These are phyloP conservation scores for Zymoseptoria crescenta DNA, from an alignment of 2,329 filamentous ascomycete species.

Conservation along the genomic window DNA sequence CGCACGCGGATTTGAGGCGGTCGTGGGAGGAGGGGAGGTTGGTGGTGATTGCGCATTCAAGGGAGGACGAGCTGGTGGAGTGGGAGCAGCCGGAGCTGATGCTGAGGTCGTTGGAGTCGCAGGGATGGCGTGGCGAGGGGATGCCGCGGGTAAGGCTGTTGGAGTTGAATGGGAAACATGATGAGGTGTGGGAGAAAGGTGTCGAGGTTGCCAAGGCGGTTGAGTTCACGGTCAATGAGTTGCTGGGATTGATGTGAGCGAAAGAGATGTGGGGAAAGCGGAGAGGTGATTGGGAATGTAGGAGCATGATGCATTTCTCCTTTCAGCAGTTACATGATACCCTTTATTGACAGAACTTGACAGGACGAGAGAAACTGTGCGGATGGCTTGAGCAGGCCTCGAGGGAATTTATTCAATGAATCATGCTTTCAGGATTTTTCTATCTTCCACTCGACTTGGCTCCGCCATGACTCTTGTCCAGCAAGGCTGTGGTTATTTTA, in stretches of 20 bases:
- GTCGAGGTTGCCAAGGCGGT: constrained; percentile 44
- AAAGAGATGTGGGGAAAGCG: neutral
- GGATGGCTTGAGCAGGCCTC: neutral
- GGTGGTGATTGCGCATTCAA: constrained; percentile 40
- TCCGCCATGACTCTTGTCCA: neutral
- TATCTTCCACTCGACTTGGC: no score
- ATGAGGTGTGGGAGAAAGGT: constrained; percentile 57
- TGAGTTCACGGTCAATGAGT: constrained; percentile 18
- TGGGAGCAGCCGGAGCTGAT: constrained; percentile 53
- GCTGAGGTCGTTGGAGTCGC: constrained; percentile 40
- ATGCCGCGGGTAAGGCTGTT: constrained; percentile 32
- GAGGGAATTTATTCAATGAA: neutral
- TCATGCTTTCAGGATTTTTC: neutral
- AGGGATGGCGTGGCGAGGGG: constrained; percentile 32
- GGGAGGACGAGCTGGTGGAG: constrained; percentile 43
- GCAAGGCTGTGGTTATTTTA: neutral
- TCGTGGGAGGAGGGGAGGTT: constrained; percentile 34
- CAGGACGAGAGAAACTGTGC: neutral
- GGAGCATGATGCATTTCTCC: neutral
- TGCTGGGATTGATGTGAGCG: constrained; percentile 6
- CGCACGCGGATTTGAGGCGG: constrained; percentile 36
- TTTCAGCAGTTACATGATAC: neutral
- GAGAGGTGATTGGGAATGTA: neutral
- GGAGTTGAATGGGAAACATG: constrained; percentile 52
- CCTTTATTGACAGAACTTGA: neutral